Evolutionary conservation across 805 yeast genomes (phyloP), one percentile per base, ranked within the genome.

Genomic region (Teunomyces pallodes): DNA sequence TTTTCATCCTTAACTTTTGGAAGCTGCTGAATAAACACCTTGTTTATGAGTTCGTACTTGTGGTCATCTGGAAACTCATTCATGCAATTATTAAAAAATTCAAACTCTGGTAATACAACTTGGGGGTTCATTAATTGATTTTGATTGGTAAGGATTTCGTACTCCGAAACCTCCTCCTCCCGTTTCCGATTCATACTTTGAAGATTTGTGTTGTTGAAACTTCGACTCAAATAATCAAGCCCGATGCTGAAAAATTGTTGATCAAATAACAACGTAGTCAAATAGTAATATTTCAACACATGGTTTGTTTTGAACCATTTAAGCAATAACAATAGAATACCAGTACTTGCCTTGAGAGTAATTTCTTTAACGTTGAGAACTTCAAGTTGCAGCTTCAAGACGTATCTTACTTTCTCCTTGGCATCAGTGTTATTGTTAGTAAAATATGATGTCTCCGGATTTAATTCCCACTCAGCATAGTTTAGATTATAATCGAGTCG

Each of bases 241-340:
- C 63, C 52, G 0, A 62, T 54, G 8, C 58, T 54, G 43, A 77
- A 76, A 50, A 67, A 86, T 49, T 83, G 82, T 27, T 85, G 79
- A 62, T 94, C 98, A 63, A 85, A 87, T 24, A 94, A 64, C 38
- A 91, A 61, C 0, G 87, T 78, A 5, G 86, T 65, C 10, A 92
- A 68, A 56, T 84, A 87, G 61, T 90, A 95, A 62, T 77, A 84
- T 62, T 92, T 91, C 53, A 91, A 63, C 2, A 90, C 70, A 62
- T 94, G 97, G 40, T 82, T 85, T 8, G 77, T 63, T 60, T 87
- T 87, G 62, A 88, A 85, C 97, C 97, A 91, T 56, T 77, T 79
- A 30, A 85, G 61, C 16, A 94, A 60, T 16, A 80, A 56, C 9
- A 69, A 55, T 1, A 89, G 47, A 1, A 82, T 75, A 1, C 80